Evolutionary conservation across 768 basidiomycete genomes (phyloP).

Genomic region (Trichaptum fuscoviolaceum): DNA sequence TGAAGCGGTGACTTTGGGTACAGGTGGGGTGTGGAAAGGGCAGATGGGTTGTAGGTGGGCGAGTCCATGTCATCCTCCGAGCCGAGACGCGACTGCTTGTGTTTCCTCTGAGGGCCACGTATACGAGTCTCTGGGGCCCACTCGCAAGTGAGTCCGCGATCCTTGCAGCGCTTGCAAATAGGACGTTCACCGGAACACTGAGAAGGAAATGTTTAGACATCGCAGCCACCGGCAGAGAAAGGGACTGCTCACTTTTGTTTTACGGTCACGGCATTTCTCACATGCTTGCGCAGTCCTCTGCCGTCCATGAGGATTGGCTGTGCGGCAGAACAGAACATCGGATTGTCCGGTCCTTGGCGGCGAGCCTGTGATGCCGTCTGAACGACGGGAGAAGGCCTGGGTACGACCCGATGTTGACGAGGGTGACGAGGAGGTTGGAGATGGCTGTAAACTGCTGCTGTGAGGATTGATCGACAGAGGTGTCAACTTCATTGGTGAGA

Average conservation of each 20-base stretch:
- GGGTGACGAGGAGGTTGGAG: slow-evolving; percentile 12
- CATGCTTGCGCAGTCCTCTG: slow-evolving; percentile 47
- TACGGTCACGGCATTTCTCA: slow-evolving; percentile 51
- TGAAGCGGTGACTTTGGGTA: not conserved
- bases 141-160: slow-evolving; percentile 45
- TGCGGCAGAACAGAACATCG: slow-evolving; percentile 15
- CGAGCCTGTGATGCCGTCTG: slow-evolving; percentile 5
- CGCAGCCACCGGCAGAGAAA: not conserved
- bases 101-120: not conserved
- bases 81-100: not conserved
- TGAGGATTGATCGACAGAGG: not conserved
- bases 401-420: slow-evolving; percentile 3
- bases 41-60: not conserved
- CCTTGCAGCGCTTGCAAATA: slow-evolving; percentile 44
- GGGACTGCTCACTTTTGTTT: slow-evolving; percentile 44
- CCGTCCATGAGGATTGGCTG: slow-evolving; percentile 25
- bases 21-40: not conserved
- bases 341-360: slow-evolving; percentile 9
- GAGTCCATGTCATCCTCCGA: not conserved
- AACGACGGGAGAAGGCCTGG: slow-evolving; percentile 3
- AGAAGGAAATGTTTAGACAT: not conserved
- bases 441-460: not conserved
- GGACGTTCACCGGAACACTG: slow-evolving; percentile 58
- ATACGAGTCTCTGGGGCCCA: slow-evolving; percentile 28
- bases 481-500: not conserved